Evolutionary conservation across 129 eudicot species (phyloP), one percentile per base, ranked within the genome.

Genomic region (Mikania micrantha): DNA sequence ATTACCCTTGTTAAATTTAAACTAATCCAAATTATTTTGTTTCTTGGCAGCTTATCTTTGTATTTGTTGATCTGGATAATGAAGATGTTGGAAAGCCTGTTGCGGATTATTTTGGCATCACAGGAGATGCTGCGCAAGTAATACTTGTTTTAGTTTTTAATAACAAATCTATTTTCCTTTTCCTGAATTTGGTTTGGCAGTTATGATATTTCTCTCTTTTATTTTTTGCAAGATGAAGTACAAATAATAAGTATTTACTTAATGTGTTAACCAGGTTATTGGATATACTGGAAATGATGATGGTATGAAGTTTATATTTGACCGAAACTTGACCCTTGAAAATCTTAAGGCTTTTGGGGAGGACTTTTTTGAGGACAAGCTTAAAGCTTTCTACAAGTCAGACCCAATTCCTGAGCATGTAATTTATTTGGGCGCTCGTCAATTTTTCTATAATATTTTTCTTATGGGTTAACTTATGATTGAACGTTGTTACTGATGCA

Each of bases 21-120:
- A n/a, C n/a, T 67, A 60, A 54, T 50, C 29, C 22, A 40, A 9
- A 3, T 49, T 42, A 24, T 63, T 66, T 82, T 13, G 24, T 66
- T 52, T 50, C 21, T 36, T 22, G 28, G 74, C 86, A 92, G 98
- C 85, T 92, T 77, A 78, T 88, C 45, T 92, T 86, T 79, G 95
- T 92, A 52, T 77, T 78, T 61, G 96, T 92, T 72, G 83, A 92
- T 34, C 47, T 79, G 79, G 98, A 86, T 81, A 80, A 92, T 25
- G 98, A 88, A 78, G 98, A 92, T 62, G 80, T 74, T 44, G 98
- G 98, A 34, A 86, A 76, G 66, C 96, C 96, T 35, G 91, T 92
- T 9, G 79, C 91, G 29, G 98, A 92, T 21, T 92, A 86, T 78
- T 92, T 92, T 81, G 89, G 96, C 40, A 75, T 88, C 69, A 77